Evolutionary conservation across 2,329 filamentous ascomycete species (phyloP).

Genomic region (Trichoderma sp.): DNA sequence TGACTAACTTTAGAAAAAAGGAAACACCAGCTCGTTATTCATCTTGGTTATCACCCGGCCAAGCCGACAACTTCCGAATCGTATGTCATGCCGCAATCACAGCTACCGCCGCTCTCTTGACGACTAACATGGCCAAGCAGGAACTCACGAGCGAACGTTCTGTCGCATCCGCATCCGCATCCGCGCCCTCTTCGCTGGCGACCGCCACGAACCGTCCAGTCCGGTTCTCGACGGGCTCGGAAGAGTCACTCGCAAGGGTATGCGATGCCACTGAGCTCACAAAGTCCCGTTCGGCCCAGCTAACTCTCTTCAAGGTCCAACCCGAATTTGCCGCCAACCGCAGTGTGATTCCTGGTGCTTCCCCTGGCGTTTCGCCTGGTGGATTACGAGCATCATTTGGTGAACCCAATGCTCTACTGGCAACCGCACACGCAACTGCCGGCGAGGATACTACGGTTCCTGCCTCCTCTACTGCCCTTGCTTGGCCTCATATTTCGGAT

Average conservation of each 20-base stretch:
- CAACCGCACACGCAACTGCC: not conserved
- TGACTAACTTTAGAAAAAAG: conserved; percentile 21
- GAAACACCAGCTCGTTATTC: conserved; percentile 16
- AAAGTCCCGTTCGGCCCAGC: not conserved
- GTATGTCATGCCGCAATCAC: conserved; percentile 9
- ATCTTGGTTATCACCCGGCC: not conserved
- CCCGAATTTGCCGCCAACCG: not conserved
- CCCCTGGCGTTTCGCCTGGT: not conserved
- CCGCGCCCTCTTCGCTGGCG: conserved; percentile 6
- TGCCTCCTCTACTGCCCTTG: not conserved
- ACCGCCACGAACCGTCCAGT: not conserved
- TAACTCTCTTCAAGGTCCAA: not conserved
- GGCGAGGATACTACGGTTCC: not conserved
- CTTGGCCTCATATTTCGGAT: not conserved
- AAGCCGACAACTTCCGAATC: not conserved
- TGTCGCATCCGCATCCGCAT: not conserved
- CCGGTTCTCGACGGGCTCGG: not conserved
- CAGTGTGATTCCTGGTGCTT: not conserved
- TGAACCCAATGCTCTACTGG: not conserved
- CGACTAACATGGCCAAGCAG: conserved; percentile 11
- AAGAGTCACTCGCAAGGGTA: not conserved
- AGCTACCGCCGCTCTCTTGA: not conserved
- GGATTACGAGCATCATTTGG: not conserved
- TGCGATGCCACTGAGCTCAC: not conserved
- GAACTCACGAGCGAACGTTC: not conserved